Evolutionary conservation across 345 rosid species (phyloP), one percentile per base, ranked within the genome.

Genomic region (Lepidium sativum): DNA sequence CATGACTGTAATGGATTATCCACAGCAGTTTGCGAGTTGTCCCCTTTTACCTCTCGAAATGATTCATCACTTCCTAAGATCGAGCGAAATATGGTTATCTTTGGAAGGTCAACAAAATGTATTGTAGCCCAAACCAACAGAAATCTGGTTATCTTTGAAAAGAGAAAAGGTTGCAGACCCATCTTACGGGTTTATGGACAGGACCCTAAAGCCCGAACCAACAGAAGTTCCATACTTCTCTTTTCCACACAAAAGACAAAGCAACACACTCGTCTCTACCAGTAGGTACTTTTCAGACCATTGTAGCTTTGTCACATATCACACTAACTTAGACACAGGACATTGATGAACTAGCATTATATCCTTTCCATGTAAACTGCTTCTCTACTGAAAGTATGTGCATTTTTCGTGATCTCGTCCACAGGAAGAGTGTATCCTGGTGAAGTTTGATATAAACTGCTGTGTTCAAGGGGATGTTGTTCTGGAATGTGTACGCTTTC

Each of bases 1-100:
- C 80, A 92, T 92, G 97, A 86, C 95, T 4, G 94, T 92, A 5
- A 84, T 92, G 96, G 98, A 92, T 63, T 89, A 92, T 73, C 98
- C 98, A 33, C 89, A 82, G 34, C 92, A 87, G 27, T 81, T 85
- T 9, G 94, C 84, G 70, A 89, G 86, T 18, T 89, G 97, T 78
- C 96, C 91, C 9, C 60, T 87, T 70, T 76, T 92, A 77, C 88
- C 98, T 2, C 67, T 92, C 44, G 97, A 92, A 77, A 92, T 84
- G 95, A 82, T 89, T 60, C 89, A 87, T 67, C 97, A 86, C 69
- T 92, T 89, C 70, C 82, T 92, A 65, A 78, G 85, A 70, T 89
- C 91, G 0, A 85, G 98, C 74, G 97, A 92, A 75, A 92, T 89
- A 77, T 89, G 96, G 97, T 62, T 89, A 72, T 80, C 94, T 6